Percentiles rank a stretch among this genome's conserved stretches.
Conservation (phyloP, 805 yeast species). For the Pachysolen tannophilus region DNA sequence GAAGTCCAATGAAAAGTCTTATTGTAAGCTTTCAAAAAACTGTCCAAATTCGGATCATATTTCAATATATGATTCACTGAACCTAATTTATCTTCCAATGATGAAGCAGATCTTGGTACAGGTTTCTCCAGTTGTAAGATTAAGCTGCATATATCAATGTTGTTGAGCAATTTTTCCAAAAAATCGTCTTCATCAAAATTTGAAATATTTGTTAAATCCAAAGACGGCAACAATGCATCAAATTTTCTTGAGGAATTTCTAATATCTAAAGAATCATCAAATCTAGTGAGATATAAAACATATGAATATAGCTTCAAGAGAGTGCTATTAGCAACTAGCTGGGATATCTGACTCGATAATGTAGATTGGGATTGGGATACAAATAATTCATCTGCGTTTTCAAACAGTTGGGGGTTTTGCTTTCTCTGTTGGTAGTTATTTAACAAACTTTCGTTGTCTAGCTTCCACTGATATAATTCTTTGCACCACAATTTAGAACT, state of each 20-base stretch:
- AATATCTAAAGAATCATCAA: constrained; percentile 68
- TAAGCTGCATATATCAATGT: constrained; percentile 57
- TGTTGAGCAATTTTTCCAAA: constrained; percentile 8
- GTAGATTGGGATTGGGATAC: constrained; percentile 5
- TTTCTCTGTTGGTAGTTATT: not conserved
- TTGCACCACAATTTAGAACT: constrained; percentile 66
- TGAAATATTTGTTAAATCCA: constrained; percentile 11
- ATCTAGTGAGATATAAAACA: constrained; percentile 55
- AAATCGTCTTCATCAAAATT: constrained; percentile 12
- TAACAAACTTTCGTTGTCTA: constrained; percentile 9
- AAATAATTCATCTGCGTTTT: too few species aligned
- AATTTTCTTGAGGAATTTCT: constrained; percentile 81
- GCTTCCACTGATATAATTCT: constrained; percentile 36
- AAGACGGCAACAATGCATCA: constrained; percentile 43
- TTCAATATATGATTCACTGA: constrained; percentile 6
- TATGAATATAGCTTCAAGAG: constrained; percentile 47
- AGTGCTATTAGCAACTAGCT: constrained; percentile 11
- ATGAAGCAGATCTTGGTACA: constrained; percentile 30
- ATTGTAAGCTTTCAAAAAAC: constrained; percentile 5
- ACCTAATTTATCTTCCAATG: not conserved
- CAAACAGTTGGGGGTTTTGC: too few species aligned
- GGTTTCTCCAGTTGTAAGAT: constrained; percentile 76
- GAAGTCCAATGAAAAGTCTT: constrained; percentile 2
- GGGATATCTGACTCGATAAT: constrained; percentile 2
- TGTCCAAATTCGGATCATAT: constrained; percentile 11